Evolutionary conservation across 768 basidiomycete species (phyloP).

Genomic region (Lentinula guzmanii): DNA sequence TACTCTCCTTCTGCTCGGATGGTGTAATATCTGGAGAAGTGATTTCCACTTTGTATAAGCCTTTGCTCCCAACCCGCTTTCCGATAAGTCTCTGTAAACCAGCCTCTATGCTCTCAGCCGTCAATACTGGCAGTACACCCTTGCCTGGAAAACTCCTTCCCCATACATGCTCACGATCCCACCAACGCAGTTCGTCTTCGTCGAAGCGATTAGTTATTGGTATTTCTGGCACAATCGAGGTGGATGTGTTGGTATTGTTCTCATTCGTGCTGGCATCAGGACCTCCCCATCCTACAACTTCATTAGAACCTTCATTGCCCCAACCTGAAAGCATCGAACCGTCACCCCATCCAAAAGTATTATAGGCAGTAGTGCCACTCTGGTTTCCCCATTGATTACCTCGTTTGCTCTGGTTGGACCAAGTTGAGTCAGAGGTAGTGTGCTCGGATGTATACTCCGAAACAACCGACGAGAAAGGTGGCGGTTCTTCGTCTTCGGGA

Average conservation of each 20-base stretch:
- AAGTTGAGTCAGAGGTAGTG: constrained; percentile 22
- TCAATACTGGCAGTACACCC: constrained; percentile 34
- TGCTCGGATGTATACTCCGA: constrained; percentile 30
- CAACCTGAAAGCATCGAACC: background rate
- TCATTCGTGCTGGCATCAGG: background rate
- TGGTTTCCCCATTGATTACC: constrained; percentile 2
- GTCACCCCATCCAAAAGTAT: background rate
- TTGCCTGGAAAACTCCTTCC: background rate
- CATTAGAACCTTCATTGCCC: background rate
- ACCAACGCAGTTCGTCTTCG: background rate
- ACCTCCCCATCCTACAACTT: background rate
- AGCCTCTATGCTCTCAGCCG: constrained; percentile 36
- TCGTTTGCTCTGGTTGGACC: background rate
- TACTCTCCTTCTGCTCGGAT: constrained; percentile 5
- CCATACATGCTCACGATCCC: background rate
- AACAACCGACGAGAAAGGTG: constrained; percentile 53
- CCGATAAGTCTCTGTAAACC: constrained; percentile 10
- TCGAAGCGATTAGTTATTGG: background rate
- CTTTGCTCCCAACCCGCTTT: constrained; percentile 27
- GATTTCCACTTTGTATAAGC: constrained; percentile 70
- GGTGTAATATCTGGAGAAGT: constrained; percentile 31
- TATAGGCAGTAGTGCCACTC: background rate
- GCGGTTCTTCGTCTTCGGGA: constrained; percentile 19
- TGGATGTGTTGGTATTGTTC: background rate
- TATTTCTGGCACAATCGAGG: background rate